Evolutionary conservation across 371 early-diverging fungal species (phyloP).

Genomic region (Entomophthora muscae): DNA sequence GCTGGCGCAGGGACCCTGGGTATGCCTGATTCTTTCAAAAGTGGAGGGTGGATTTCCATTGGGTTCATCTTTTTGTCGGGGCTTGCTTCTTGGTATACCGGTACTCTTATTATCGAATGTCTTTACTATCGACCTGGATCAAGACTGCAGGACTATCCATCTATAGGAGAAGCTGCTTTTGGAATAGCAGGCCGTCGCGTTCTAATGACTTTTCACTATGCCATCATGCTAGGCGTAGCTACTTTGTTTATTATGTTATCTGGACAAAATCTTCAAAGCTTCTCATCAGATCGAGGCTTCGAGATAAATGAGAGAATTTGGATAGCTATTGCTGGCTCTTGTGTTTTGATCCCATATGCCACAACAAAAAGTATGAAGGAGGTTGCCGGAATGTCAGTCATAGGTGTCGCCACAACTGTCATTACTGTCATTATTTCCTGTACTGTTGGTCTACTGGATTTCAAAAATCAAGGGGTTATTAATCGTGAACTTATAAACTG

Average conservation of each 20-base stretch:
- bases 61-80: slow-evolving; percentile 8
- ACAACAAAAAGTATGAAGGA: not conserved
- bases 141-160: slow-evolving; percentile 13
- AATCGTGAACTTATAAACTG: not conserved
- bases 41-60: slow-evolving; percentile 12
- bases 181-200: slow-evolving; percentile 15
- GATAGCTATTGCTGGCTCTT: not conserved
- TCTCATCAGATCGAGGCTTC: not conserved
- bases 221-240: slow-evolving; percentile 34
- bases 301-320: not conserved
- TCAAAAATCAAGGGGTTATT: slow-evolving; percentile 9
- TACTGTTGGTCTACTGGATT: slow-evolving; percentile 15
- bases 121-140: slow-evolving; percentile 19
- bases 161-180: slow-evolving; percentile 20
- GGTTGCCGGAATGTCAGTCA: slow-evolving; percentile 18
- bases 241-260: slow-evolving; percentile 31
- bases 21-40: slow-evolving; percentile 10
- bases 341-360: not conserved
- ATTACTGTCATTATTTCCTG: slow-evolving; percentile 24
- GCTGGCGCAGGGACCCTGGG: slow-evolving; percentile 13
- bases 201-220: slow-evolving; percentile 29
- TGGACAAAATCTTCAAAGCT: slow-evolving; percentile 17
- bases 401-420: slow-evolving; percentile 29
- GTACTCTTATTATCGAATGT: slow-evolving; percentile 11
- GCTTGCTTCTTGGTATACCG: slow-evolving; percentile 6